These are phyloP conservation scores for Sporothrix brasiliensis DNA, from an alignment of 2,329 filamentous ascomycete genomes.

Conservation along the genomic window DNA sequence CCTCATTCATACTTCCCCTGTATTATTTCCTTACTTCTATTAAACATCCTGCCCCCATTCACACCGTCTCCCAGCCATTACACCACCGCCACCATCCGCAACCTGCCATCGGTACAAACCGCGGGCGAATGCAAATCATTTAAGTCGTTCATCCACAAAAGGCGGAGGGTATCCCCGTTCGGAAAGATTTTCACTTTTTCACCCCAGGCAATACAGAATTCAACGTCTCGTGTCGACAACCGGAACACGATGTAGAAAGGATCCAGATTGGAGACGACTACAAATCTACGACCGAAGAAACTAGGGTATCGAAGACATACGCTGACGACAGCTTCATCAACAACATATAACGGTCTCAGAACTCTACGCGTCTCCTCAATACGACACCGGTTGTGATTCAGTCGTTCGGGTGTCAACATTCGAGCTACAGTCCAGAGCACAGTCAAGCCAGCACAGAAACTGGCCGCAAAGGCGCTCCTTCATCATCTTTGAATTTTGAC, in stretches of 20 bases:
- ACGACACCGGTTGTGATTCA: no score
- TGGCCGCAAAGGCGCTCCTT: background rate
- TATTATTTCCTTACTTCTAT: conserved; percentile 9
- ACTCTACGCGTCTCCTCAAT: background rate
- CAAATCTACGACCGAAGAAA: background rate
- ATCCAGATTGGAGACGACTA: background rate
- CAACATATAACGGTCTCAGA: no score
- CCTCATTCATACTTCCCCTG: background rate
- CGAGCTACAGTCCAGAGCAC: background rate
- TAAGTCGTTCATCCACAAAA: conserved; percentile 29
- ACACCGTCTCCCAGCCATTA: conserved; percentile 25
- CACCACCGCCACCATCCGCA: conserved; percentile 21
- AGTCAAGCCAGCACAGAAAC: background rate
- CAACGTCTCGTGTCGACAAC: conserved; percentile 7
- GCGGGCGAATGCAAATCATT: conserved; percentile 26
- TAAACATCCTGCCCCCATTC: background rate
- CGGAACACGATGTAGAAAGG: background rate
- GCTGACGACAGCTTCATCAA: no score
- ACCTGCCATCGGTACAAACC: conserved; percentile 27
- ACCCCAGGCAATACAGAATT: background rate
- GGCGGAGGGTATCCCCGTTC: conserved; percentile 28
- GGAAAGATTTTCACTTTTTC: conserved; percentile 25
- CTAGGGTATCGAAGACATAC: no score
- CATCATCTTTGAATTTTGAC: background rate
- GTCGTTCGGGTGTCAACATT: background rate